Conservation (phyloP, 202 grass and related monocot species). For the Bolboschoenoplectus hybrid region DNA sequence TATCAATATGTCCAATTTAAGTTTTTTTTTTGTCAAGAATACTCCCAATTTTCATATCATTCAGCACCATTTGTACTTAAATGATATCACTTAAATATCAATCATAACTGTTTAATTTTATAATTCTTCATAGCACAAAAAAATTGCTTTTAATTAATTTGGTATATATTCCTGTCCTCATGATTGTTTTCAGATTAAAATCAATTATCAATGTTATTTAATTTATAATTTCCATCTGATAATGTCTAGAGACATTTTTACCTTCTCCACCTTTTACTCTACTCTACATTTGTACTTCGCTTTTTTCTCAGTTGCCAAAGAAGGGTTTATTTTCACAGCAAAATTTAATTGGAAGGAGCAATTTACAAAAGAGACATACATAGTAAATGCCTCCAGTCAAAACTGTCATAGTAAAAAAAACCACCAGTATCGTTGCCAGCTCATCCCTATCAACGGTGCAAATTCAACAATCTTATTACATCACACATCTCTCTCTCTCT, state of each 20-base stretch:
- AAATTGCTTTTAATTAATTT: not conserved
- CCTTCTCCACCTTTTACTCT: not conserved
- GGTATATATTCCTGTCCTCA: not conserved
- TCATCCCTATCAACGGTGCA: not conserved
- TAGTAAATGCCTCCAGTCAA: not conserved
- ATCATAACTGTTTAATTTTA: not conserved
- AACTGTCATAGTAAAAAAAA: conserved; percentile 1
- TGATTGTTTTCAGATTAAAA: not conserved
- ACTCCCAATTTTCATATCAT: not conserved
- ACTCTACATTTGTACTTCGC: not conserved
- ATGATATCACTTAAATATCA: not conserved
- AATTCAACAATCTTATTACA: conserved; percentile 9
- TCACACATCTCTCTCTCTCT: not conserved
- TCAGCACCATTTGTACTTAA: not conserved
- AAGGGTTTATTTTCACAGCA: not conserved
- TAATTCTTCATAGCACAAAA: not conserved
- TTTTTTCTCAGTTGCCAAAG: not conserved
- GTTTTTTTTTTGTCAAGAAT: not conserved
- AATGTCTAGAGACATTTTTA: not conserved
- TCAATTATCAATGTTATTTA: not conserved
- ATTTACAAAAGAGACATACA: conserved; percentile 2
- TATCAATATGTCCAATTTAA: not conserved
- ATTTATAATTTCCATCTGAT: no score
- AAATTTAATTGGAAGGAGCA: not conserved
- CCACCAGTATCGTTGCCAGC: not conserved